Conservation (phyloP, 2,329 filamentous ascomycete genomes). For the Cercospora brassicicola region DNA sequence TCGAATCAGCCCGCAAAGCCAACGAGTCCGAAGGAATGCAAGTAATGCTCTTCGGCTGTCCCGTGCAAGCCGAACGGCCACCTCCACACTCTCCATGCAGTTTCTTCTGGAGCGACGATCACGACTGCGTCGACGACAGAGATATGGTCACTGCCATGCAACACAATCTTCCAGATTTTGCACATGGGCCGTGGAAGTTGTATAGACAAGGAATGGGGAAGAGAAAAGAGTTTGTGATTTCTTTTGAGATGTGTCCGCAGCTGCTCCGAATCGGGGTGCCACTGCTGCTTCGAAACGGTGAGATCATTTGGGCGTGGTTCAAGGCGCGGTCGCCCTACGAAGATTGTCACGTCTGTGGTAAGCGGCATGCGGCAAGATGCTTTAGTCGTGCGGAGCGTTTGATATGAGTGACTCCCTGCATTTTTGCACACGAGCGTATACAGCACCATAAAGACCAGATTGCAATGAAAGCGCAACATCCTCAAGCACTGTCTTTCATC, state of each 20-base stretch:
- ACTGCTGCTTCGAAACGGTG: background rate
- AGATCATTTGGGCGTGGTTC: background rate
- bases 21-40: background rate
- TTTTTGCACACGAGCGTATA: background rate
- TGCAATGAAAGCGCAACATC: background rate
- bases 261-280: background rate
- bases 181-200: background rate
- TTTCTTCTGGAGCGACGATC: background rate
- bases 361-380: background rate
- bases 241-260: background rate
- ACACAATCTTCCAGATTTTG: background rate
- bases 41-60: background rate
- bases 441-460: background rate
- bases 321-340: background rate
- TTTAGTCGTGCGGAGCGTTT: background rate
- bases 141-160: background rate
- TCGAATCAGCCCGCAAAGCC: background rate
- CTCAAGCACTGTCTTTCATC: background rate
- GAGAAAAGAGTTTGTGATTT: background rate
- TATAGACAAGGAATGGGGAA: background rate
- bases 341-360: background rate
- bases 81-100: background rate
- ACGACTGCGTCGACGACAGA: background rate
- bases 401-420: background rate
- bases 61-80: background rate